Conservation (phyloP, 352 stramenopile species). For the Phytopythium boreale region DNA sequence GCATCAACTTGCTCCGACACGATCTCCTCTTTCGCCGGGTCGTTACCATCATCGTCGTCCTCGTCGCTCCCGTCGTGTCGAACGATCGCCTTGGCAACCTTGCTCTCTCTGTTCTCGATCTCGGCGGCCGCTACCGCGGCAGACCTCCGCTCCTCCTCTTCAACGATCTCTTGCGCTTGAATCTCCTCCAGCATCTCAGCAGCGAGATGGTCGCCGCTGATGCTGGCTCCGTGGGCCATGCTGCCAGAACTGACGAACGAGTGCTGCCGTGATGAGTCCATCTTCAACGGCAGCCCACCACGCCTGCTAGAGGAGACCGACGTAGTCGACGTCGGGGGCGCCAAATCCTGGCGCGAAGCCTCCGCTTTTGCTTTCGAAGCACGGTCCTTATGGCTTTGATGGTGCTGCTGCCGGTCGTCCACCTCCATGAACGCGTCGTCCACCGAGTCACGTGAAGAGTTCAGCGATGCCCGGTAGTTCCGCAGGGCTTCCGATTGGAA, state of each 20-base stretch:
- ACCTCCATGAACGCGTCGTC: constrained; percentile 59
- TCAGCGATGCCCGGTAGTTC: constrained; percentile 36
- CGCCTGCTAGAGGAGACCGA: constrained; percentile 5
- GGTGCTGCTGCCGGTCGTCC: constrained; percentile 10
- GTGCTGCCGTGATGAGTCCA: neutral
- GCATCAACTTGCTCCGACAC: constrained; percentile 69
- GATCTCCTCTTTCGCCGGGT: constrained; percentile 13
- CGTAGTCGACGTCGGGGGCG: neutral
- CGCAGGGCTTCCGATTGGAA: constrained; percentile 47
- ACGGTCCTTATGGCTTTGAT: constrained; percentile 1
- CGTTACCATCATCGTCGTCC: neutral
- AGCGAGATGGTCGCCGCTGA: constrained; percentile 35
- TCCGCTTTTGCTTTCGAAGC: neutral
- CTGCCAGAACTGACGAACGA: constrained; percentile 2
- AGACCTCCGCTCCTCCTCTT: constrained; percentile 19
- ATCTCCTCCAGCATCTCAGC: constrained; percentile 48
- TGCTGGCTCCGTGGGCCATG: no score
- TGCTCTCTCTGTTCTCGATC: constrained; percentile 1
- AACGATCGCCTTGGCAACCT: constrained; percentile 6
- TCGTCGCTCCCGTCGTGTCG: neutral
- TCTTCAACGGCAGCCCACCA: neutral
- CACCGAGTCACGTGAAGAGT: constrained; percentile 73
- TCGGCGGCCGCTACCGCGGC: constrained; percentile 13
- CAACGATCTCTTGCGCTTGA: constrained; percentile 37
- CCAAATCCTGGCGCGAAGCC: neutral